phyloP scores from a whole-genome alignment of 164 flowering plant species.

The Aristolochia contorta region DNA sequence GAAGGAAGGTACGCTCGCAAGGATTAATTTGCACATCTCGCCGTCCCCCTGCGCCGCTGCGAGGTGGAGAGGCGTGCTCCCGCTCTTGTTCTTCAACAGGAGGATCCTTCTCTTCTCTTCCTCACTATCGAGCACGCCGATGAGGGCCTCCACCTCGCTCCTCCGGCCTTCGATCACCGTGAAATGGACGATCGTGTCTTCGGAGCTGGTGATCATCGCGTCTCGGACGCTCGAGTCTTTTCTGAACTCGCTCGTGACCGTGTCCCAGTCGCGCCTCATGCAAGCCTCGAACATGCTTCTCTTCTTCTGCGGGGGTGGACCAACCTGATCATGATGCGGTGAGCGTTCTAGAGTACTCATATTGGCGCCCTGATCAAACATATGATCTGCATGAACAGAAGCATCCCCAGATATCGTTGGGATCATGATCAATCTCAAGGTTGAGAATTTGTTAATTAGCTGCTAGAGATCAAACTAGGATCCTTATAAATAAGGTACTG shows the following conservation, averaged over 20 bases:
- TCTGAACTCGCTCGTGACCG: neutral
- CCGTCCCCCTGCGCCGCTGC: constrained; percentile 18
- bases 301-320: too few relatives aligned
- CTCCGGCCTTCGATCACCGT: constrained; percentile 16
- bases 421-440: too few relatives aligned
- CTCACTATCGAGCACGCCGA: neutral
- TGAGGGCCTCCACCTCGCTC: constrained; percentile 1
- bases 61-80: constrained; percentile 19
- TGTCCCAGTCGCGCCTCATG: neutral
- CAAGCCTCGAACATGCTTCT: neutral
- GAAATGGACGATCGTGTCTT: constrained; percentile 25
- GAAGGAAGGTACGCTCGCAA: neutral
- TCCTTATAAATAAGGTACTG: too few relatives aligned
- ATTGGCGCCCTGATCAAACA: too few relatives aligned
- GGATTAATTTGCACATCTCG: constrained; percentile 10
- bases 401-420: too few relatives aligned
- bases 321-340: too few relatives aligned
- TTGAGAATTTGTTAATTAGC: too few relatives aligned
- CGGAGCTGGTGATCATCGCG: constrained; percentile 3
- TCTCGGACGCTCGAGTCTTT: neutral
- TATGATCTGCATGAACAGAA: too few relatives aligned
- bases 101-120: constrained; percentile 1
- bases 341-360: too few relatives aligned
- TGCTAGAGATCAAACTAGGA: too few relatives aligned
- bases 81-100: constrained; percentile 8